Base-by-base conservation (phyloP, 148 eudicot genomes). In the Camellia lanceoleosa region DNA sequence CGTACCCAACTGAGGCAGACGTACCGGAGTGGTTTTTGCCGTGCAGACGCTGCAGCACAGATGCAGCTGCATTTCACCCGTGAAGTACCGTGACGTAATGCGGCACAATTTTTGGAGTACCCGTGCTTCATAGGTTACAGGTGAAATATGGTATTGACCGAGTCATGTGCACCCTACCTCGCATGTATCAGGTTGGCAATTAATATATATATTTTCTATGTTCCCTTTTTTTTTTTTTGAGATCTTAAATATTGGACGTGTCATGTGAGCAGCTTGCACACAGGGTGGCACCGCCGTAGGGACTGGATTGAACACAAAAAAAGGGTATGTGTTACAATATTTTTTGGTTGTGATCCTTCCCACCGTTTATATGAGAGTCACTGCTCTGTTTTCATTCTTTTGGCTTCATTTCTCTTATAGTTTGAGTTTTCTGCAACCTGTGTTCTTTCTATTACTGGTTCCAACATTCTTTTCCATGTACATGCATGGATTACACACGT, bases 231-330 rank as follows among this genome's bases (percentile, higher is more conserved):
- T 64, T 76, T 9, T 80, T 66, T 56, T 72, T 20, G 64, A 67
- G 49, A 66, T 70, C 42, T 79, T 38, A 63, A 52, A 52, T 7
- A 66, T 41, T 23, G 41, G 73, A 69, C 56, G 61, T 68, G 9
- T 71, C 75, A 42, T 71, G 52, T 79, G 81, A 78, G 79, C 89
- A 96, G 98, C 99, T 96, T 90, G 99, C 99, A 78, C 99, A 78
- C 98, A 96, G 80, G 99, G 99, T 72, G 99, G 99, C 62, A 96
- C 99, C 71, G 99, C 99, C 84, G 99, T 96, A 44, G 99, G 99
- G 58, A 96, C 99, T 76, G 97, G 99, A 78, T 86, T 96, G 85
- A 96, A 96, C 89, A 96, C 99, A 78, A 93, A 92, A 89, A 93
- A 92, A 87, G 98, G 99, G 99, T 93, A 85, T 74, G 84, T 46